Evolutionary conservation across 2,329 filamentous ascomycete species (phyloP).

Genomic region (Trichophyton rubrum): DNA sequence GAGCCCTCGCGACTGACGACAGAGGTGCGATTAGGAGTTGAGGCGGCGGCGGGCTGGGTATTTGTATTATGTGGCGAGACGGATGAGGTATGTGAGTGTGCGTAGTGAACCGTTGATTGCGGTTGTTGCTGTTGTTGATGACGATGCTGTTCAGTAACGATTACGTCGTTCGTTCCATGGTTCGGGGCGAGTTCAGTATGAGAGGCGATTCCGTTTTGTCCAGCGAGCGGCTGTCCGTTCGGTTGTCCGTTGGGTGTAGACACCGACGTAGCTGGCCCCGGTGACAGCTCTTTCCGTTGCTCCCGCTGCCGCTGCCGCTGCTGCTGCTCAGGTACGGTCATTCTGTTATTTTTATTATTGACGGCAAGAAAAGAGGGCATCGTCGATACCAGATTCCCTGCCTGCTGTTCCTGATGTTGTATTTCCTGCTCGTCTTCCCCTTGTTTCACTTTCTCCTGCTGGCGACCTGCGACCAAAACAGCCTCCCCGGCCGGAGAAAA

Average conservation of each 20-base stretch:
- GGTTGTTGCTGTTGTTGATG: neutral
- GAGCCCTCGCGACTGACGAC: conserved; percentile 45
- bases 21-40: conserved; percentile 14
- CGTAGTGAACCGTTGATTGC: neutral
- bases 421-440: neutral
- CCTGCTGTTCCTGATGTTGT: neutral
- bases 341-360: conserved; percentile 26
- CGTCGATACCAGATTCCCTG: conserved; percentile 9
- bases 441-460: neutral
- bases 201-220: neutral
- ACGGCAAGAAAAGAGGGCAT: conserved; percentile 51
- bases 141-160: neutral
- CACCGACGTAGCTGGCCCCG: neutral
- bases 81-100: neutral
- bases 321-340: neutral
- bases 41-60: neutral
- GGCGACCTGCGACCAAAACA: neutral
- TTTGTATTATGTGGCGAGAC: too few species aligned
- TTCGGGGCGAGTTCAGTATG: neutral
- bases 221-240: neutral
- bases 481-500: neutral
- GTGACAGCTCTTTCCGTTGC: neutral
- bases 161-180: neutral
- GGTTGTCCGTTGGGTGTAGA: neutral
- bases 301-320: neutral